Base-by-base conservation (phyloP, 495 filamentous ascomycete genomes). In the Choiromyces venosus region DNA sequence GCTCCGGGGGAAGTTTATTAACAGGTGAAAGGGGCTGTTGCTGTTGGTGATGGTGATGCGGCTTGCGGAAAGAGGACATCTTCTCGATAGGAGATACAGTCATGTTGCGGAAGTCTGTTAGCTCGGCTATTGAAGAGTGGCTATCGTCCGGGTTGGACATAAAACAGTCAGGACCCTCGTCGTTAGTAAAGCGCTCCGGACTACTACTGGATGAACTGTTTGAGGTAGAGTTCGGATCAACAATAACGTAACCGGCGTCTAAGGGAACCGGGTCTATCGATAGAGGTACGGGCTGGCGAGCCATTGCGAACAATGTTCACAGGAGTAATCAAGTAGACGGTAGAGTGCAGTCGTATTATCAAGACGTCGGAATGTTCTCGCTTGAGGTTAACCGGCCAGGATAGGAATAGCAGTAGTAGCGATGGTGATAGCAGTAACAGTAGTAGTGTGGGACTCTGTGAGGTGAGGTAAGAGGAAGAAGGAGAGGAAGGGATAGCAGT, bases 1-100 rank as follows among this genome's bases (percentile, higher is more conserved):
- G 90, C 85, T 99, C 96, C 76, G 93, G 92, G 18, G 96, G 96
- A 38, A 99, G 87, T 65, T 90, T 88, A 67, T 91, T 88, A 75
- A 97, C 89, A 61, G 94, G 93, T 29, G 92, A 89, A 9, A 86
- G 79, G 75, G 72, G 73, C 19, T 77, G 75, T 18, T 77, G 73
- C 9, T 75, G 73, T 7, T 61, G 73, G n/a, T 44, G 61, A 16
- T 67, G 69, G 21, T 73, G 66, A 61, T 61, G 52, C 52, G 52
- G 52, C 52, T 61, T 61, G 25, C 52, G 52, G 25, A 61, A 29
- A 36, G 66, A 56, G 42, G 38, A 65, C 25, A 70, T 35, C n/a
- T 72, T 76, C 21, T 76, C 74, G 21, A 73, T 68, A 42, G 78
- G 78, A 18, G 79, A 80, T 38, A 80, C 74, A 16, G 79, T 75